Percentiles rank a stretch among this genome's conserved stretches.
Evolutionary conservation across 805 yeast species (phyloP).

Genomic region (Candida glaebosa): DNA sequence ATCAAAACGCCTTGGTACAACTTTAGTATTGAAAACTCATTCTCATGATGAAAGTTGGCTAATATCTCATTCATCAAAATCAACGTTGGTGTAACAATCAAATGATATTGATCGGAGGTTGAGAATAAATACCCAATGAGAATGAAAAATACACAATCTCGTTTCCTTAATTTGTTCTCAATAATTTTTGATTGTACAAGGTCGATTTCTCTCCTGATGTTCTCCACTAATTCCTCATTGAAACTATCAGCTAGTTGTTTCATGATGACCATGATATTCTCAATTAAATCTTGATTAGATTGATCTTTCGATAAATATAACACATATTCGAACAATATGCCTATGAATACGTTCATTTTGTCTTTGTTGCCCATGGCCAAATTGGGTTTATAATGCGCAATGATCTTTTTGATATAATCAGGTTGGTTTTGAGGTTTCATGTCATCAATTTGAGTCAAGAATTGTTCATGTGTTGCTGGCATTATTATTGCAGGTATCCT

Average conservation of each 20-base stretch:
- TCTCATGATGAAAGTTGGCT: slow-evolving; percentile 29
- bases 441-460: slow-evolving; percentile 28
- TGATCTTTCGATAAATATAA: slow-evolving; percentile 36
- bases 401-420: slow-evolving; percentile 49
- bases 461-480: slow-evolving; percentile 30
- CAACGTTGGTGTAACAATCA: slow-evolving; percentile 80
- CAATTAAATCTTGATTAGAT: slow-evolving; percentile 27
- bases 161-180: slow-evolving; percentile 9
- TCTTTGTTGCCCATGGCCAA: slow-evolving; percentile 80
- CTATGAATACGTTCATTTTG: slow-evolving; percentile 59
- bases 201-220: slow-evolving; percentile 54
- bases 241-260: slow-evolving; percentile 63
- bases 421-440: slow-evolving; percentile 42
- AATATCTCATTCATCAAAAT: slow-evolving; percentile 71
- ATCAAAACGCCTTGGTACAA: slow-evolving; percentile 62
- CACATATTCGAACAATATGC: slow-evolving; percentile 60
- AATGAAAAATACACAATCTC: slow-evolving; percentile 65
- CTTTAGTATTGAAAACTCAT: slow-evolving; percentile 26
- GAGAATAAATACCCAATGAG: slow-evolving; percentile 79
- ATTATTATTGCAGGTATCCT: slow-evolving; percentile 16
- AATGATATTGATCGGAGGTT: slow-evolving; percentile 93
- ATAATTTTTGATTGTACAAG: slow-evolving; percentile 53
- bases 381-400: slow-evolving; percentile 67
- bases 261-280: slow-evolving; percentile 44
- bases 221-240: slow-evolving; percentile 59